Base-by-base conservation (phyloP, 768 basidiomycete genomes). In the Lentinula edodes region DNA sequence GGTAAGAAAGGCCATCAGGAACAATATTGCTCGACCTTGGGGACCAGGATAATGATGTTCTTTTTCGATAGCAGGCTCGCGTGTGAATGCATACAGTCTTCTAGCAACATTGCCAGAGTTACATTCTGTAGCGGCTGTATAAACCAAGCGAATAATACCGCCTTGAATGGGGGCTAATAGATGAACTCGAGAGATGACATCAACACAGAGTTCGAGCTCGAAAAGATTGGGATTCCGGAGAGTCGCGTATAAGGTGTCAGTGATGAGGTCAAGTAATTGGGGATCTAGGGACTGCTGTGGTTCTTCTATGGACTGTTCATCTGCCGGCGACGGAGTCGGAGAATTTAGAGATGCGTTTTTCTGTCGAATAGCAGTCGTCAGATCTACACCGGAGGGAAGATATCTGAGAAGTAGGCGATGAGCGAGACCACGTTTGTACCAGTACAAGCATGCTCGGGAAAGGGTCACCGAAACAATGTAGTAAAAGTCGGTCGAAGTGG, bases 1-100 rank as follows among this genome's bases (percentile, higher is more conserved):
- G 1, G 73, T 67, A 15, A 87, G 73, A 68, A 80, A 68, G 3
- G 72, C 62, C 74, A 89, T 76, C n/a, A 89, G 69, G 82, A 83
- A 88, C 16, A 76, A 67, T 54, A 87, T 64, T 1, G 80, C 67
- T 8, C 63, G 48, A 34, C 78, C 79, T 43, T 72, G 73, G 5
- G 89, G 89, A 18, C 79, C 69, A 5, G 84, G 82, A 62, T 85
- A 87, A 3, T 64, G 60, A 57, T 74, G 74, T n/a, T 64, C 63
- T 20, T 66, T 61, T 51, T 68, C 66, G 50, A 79, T 70, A 23
- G 62, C 61, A 16, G 63, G 62, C 8, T 73, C 70, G 13, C 78
- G 80, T 4, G 82, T 76, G 64, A 78, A 78, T 0, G 69, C 64
- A 66, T 86, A 89, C 42, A 90, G 70, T 12, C 62, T 56, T 48